Evolutionary conservation across 129 eudicot genomes (phyloP).

Genomic region (Logfia minima): DNA sequence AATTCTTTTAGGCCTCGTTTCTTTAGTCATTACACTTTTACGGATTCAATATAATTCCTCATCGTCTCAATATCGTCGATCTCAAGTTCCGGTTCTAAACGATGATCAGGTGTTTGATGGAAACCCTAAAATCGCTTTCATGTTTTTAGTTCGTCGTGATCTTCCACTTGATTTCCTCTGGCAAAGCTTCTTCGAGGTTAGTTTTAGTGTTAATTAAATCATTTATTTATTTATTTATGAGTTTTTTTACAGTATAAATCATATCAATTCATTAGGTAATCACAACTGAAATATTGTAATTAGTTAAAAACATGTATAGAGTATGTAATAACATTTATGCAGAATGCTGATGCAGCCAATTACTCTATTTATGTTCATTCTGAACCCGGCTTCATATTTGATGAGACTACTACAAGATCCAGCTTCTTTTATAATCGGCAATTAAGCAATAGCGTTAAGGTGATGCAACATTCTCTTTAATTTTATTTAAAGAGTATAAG

Average conservation of each 20-base stretch:
- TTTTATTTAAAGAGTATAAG: no score
- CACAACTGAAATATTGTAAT: background rate
- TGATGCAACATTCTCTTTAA: no score
- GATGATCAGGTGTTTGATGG: slow-evolving; percentile 38
- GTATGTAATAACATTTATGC: slow-evolving; percentile 36
- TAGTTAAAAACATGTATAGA: background rate
- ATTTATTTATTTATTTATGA: background rate
- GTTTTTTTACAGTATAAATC: background rate
- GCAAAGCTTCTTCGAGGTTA: slow-evolving; percentile 80
- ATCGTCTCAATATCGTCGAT: slow-evolving; percentile 25
- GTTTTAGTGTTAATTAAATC: background rate
- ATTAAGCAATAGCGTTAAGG: slow-evolving; percentile 77
- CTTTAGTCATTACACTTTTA: slow-evolving; percentile 44
- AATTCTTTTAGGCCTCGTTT: slow-evolving; percentile 35
- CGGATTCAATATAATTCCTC: slow-evolving; percentile 32
- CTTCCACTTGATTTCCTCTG: slow-evolving; percentile 95
- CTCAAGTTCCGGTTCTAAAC: slow-evolving; percentile 26
- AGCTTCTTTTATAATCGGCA: slow-evolving; percentile 63
- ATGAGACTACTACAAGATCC: slow-evolving; percentile 77
- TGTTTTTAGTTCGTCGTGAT: slow-evolving; percentile 62
- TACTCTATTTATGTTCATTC: slow-evolving; percentile 86
- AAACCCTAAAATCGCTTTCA: slow-evolving; percentile 67
- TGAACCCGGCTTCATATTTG: slow-evolving; percentile 82
- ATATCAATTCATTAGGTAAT: no score
- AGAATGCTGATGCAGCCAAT: slow-evolving; percentile 69